Conservation (phyloP, 495 filamentous ascomycete species). For the Aspergillus nanangensis region DNA sequence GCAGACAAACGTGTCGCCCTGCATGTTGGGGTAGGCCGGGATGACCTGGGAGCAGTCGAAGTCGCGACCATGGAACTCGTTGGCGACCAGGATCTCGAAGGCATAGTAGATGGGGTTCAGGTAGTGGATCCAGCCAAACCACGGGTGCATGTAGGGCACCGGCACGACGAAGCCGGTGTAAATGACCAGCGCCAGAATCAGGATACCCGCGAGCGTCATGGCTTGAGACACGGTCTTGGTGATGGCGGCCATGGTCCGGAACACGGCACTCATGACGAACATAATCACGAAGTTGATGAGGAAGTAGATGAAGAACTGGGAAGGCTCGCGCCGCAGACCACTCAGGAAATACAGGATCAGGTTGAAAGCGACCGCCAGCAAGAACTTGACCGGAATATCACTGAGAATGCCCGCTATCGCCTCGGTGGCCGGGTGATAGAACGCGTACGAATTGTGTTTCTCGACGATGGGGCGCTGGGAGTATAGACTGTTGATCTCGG, state of each 20-base stretch:
- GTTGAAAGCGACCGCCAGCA: slow-evolving; percentile 39
- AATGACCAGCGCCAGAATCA: slow-evolving; percentile 37
- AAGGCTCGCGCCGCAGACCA: slow-evolving; percentile 35
- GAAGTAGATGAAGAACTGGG: slow-evolving; percentile 55
- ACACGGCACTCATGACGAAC: slow-evolving; percentile 50
- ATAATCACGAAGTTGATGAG: slow-evolving; percentile 46
- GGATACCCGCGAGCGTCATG: slow-evolving; percentile 36
- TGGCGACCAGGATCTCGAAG: slow-evolving; percentile 41
- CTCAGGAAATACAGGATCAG: slow-evolving; percentile 51
- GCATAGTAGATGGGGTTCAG: slow-evolving; percentile 40
- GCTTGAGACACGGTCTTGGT: slow-evolving; percentile 43
- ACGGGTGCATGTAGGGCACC: slow-evolving; percentile 39
- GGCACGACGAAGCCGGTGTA: slow-evolving; percentile 44
- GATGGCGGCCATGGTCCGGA: slow-evolving; percentile 39
- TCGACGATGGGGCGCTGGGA: slow-evolving; percentile 55
- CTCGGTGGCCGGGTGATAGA: slow-evolving; percentile 56
- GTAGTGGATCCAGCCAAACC: slow-evolving; percentile 44
- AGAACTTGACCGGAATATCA: slow-evolving; percentile 51
- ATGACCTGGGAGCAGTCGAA: slow-evolving; percentile 43
- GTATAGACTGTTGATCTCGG: slow-evolving; percentile 55
- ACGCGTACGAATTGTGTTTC: slow-evolving; percentile 54
- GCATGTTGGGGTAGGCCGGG: slow-evolving; percentile 40
- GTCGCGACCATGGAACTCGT: slow-evolving; percentile 54
- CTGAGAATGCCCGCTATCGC: slow-evolving; percentile 48
- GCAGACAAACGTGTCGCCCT: slow-evolving; percentile 37